Base-by-base conservation (phyloP, 2,329 filamentous ascomycete species). In the Calonectria naviculata region DNA sequence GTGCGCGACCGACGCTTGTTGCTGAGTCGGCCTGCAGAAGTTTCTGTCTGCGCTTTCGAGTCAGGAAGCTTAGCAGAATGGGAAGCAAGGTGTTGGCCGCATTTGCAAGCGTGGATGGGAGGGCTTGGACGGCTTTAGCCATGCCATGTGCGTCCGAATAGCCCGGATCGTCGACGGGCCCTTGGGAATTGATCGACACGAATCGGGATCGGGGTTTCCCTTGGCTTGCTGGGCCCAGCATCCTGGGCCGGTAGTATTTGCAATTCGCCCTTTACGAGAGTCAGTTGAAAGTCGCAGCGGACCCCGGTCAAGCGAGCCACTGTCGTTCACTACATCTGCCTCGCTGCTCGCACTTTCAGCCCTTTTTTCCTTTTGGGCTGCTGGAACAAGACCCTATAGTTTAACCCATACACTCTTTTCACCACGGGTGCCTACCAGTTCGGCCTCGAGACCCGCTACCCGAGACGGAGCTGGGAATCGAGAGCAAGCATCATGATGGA, bases 401-500 rank as follows among this genome's bases (percentile, higher is more conserved):
- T 36, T 56, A 56, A 56, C 52, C 34, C 17, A 38, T 56, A 5
- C 52, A 38, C n/a, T 56, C 52, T 36, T 36, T 56, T 56, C 52
- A 56, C 52, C 52, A 56, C 52, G 52, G 52, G 52, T 38, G 52
- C 52, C 52, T 56, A 56, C 31, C 52, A 56, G 29, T 56, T 56
- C 31, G 52, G 52, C 52, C 52, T 56, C 52, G 52, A 56, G 52
- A 56, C 52, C 52, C 52, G 52, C 56, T 61, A 42, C 56, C 36
- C 36, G 21, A 15, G 56, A 28, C 36, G 56, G 34, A 61, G 56
- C 36, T 24, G 29, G 56, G 56, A 42, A 41, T 61, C 56, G 29
- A 36, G 36, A 61, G 38, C 34, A 54, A 31, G 29, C 21, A 49
- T 49, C 46, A 56, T 56, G 21, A 61, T 61, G 41, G 52, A 49